A percentile compares a stretch with the other conserved stretches of the same genome.
Conservation (phyloP, 2,329 filamentous ascomycete genomes). For the Calonectria ilicicola region DNA sequence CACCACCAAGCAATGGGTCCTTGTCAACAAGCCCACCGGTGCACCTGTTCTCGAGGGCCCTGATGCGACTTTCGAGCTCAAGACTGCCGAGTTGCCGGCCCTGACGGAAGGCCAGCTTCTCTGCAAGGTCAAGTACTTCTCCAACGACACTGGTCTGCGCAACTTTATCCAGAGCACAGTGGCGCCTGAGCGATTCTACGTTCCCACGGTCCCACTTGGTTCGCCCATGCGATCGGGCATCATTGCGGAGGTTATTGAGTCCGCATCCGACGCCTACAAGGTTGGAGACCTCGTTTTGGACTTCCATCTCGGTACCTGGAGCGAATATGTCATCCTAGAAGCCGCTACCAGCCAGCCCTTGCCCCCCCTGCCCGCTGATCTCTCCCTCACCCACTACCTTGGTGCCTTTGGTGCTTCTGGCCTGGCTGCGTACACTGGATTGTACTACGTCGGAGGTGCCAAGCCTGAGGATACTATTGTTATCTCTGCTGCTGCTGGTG, state of each 20-base stretch:
- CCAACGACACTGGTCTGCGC: slow-evolving; percentile 45
- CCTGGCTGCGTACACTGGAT: slow-evolving; percentile 41
- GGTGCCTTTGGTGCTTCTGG: slow-evolving; percentile 45
- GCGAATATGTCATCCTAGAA: slow-evolving; percentile 42
- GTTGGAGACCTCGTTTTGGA: slow-evolving; percentile 43
- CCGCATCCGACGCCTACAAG: slow-evolving; percentile 39
- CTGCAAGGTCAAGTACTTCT: slow-evolving; percentile 43
- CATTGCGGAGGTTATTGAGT: slow-evolving; percentile 45
- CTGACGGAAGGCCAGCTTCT: slow-evolving; percentile 44
- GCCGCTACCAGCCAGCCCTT: slow-evolving; percentile 40
- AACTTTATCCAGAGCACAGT: slow-evolving; percentile 46
- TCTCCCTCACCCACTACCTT: slow-evolving; percentile 43
- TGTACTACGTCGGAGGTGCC: slow-evolving; percentile 40
- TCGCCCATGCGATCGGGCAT: slow-evolving; percentile 44
- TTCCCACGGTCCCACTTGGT: slow-evolving; percentile 43
- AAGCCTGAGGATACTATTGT: slow-evolving; percentile 45
- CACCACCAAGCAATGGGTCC: slow-evolving; percentile 48
- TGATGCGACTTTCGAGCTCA: slow-evolving; percentile 43
- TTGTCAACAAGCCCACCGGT: slow-evolving; percentile 41
- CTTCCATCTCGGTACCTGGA: slow-evolving; percentile 45
- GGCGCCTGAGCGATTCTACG: slow-evolving; percentile 43
- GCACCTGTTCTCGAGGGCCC: slow-evolving; percentile 41
- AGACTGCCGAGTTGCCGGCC: slow-evolving; percentile 38
- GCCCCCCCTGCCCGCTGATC: slow-evolving; percentile 36
- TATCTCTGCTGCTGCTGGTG: slow-evolving; percentile 44